A percentile compares a stretch with the other conserved stretches of the same genome.
These are phyloP conservation scores for Dactylorhiza incarnata DNA, from an alignment of 106 monocot species.

Conservation along the genomic window DNA sequence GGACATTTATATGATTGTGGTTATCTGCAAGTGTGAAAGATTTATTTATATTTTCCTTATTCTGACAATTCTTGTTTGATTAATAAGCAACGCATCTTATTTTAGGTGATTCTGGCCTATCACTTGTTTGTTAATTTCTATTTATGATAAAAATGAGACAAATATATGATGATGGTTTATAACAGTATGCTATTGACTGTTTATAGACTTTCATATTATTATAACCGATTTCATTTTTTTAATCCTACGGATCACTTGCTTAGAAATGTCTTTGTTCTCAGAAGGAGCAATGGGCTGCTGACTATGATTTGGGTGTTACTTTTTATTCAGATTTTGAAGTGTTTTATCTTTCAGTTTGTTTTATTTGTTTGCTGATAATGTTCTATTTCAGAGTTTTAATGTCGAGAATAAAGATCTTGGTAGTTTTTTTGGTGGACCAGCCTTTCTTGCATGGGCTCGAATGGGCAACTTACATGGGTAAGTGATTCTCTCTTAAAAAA, in stretches of 20 bases:
- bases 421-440: slow-evolving; percentile 90
- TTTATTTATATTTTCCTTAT: neutral
- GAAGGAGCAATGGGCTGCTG: neutral
- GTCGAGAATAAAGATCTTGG: slow-evolving; percentile 49
- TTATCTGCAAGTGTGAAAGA: neutral
- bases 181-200: neutral
- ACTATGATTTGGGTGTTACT: neutral
- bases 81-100: neutral
- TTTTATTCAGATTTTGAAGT: neutral
- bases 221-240: neutral
- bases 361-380: slow-evolving; percentile 8
- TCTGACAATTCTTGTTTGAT: neutral
- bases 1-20: neutral
- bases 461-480: slow-evolving; percentile 98
- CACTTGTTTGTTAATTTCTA: neutral
- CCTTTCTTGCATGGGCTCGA: slow-evolving; percentile 97
- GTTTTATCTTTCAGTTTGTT: neutral
- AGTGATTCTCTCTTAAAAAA: slow-evolving; percentile 7
- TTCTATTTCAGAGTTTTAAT: slow-evolving; percentile 50
- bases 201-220: neutral
- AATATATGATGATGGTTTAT: neutral
- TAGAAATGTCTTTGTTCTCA: neutral
- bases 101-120: neutral
- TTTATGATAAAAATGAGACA: neutral
- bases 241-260: neutral